Evolutionary conservation across 2,329 filamentous ascomycete species (phyloP), one percentile per base, ranked within the genome.

Genomic region (Cryphonectria radicalis): DNA sequence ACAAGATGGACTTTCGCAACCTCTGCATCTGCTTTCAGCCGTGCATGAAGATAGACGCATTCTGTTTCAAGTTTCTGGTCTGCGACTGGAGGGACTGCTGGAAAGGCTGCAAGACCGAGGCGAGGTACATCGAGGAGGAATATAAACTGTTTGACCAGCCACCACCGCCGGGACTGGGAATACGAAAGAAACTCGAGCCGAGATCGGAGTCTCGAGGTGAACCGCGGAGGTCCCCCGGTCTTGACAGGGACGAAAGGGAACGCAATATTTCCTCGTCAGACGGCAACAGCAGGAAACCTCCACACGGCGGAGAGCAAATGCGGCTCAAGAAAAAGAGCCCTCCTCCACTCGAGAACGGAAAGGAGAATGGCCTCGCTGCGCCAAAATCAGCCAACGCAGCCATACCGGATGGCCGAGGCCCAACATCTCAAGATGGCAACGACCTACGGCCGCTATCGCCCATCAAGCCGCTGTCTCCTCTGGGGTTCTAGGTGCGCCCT

Each of bases 1-100:
- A 98, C 87, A 97, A 97, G 84, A 98, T 98, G 95, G 94, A 97
- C 79, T 97, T 95, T 79, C 91, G 93, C 78, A 98, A 98, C 75
- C 85, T 98, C 35, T 97, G 94, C 82, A 97, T 98, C 76, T 98
- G 95, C 83, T 98, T 98, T 81, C 94, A 97, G 81, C 95, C 95
- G 4, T 97, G 94, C 81, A 94, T 98, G 89, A 97, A 95, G 82
- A 96, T 98, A 72, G 95, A 98, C 77, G 91, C 91, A 0, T 97
- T 95, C 80, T 97, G 94, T 80, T 98, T 98, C 87, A 94, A 95
- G 77, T 98, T 97, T 75, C 86, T 98, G 17, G 95, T 98, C 28
- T 93, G 94, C 78, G 92, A 98, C 79, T 98, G 95, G 95, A 91
- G 94, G 76, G 92, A 97, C 76, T 98, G 95, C 83, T 98, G 95